phyloP scores from a whole-genome alignment of 176 grass and related monocot genomes.

The Oryza nivara region DNA sequence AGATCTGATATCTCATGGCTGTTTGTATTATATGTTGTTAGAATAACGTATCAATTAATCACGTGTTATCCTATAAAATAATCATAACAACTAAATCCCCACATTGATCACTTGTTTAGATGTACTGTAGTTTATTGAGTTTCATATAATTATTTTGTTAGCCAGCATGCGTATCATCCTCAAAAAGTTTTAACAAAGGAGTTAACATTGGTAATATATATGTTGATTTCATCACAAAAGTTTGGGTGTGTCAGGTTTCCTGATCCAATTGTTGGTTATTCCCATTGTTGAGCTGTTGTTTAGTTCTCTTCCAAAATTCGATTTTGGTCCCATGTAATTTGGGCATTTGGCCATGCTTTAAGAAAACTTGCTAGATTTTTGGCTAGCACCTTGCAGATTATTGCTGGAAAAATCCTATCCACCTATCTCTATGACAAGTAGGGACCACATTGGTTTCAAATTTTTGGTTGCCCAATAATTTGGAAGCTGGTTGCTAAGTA shows the following conservation, averaged over 20 bases:
- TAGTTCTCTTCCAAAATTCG: neutral
- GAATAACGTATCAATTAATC: neutral
- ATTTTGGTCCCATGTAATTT: neutral
- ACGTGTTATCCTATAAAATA: constrained; percentile 4
- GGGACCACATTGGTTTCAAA: neutral
- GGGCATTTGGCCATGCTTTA: neutral
- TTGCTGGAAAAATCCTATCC: neutral
- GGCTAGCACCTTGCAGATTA: neutral
- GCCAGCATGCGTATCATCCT: neutral
- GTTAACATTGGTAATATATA: neutral
- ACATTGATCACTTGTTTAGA: neutral
- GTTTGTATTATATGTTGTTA: constrained; percentile 14
- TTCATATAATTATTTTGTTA: neutral
- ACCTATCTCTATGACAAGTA: neutral
- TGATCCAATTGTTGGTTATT: neutral
- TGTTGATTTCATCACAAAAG: neutral
- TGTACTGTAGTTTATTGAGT: constrained; percentile 16
- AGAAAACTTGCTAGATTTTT: neutral
- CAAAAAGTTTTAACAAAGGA: neutral
- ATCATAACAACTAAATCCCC: neutral
- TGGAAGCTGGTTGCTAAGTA: neutral
- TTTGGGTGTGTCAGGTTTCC: neutral
- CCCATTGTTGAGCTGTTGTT: neutral
- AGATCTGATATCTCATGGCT: constrained; percentile 3
- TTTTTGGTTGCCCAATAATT: neutral